These are phyloP conservation scores for Leavenworthia alabamica DNA, from an alignment of 345 rosid genomes.

Conservation along the genomic window DNA sequence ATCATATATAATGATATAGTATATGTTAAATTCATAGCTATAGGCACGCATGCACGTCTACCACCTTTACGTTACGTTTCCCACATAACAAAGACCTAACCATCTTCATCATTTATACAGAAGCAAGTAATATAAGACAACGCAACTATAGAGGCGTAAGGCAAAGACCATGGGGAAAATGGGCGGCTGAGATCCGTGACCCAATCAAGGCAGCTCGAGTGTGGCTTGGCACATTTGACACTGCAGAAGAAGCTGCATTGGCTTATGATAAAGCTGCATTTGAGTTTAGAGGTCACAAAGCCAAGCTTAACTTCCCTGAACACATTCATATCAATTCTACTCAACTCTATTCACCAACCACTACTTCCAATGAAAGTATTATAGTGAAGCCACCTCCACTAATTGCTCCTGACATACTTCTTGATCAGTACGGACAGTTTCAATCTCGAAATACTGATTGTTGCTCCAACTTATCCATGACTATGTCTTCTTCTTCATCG, in stretches of 20 bases:
- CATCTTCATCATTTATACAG: neutral
- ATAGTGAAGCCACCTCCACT: neutral
- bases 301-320: slow-evolving; percentile 33
- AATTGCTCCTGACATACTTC: slow-evolving; percentile 24
- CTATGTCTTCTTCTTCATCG: slow-evolving; percentile 17
- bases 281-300: slow-evolving; percentile 31
- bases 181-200: slow-evolving; percentile 32
- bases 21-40: neutral
- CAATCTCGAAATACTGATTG: neutral
- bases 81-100: neutral
- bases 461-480: neutral
- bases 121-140: slow-evolving; percentile 8
- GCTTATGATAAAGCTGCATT: slow-evolving; percentile 33
- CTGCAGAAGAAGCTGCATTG: slow-evolving; percentile 30
- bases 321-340: slow-evolving; percentile 12
- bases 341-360: slow-evolving; percentile 1
- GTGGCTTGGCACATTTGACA: slow-evolving; percentile 32
- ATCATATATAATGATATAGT: neutral
- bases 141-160: slow-evolving; percentile 33
- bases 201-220: slow-evolving; percentile 32
- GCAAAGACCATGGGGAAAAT: slow-evolving; percentile 35
- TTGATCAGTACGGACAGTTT: slow-evolving; percentile 25
- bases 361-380: neutral
- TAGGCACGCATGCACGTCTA: slow-evolving; percentile 1
- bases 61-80: neutral